These are phyloP conservation scores for Neurospora pannonica DNA, from an alignment of 495 filamentous ascomycete genomes.

Conservation along the genomic window DNA sequence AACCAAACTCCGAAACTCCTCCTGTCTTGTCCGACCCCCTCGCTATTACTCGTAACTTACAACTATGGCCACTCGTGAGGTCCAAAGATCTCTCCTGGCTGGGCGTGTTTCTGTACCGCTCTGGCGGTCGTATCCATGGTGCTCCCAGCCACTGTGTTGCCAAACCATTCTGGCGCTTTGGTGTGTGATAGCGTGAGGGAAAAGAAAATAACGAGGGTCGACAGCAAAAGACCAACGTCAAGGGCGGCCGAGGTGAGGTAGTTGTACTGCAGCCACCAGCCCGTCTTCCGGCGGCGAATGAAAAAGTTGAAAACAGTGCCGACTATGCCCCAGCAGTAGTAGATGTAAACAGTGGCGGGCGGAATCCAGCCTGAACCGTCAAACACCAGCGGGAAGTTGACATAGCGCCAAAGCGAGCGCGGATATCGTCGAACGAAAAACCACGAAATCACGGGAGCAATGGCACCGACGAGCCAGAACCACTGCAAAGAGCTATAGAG, in stretches of 20 bases:
- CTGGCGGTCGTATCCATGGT: conserved; percentile 27
- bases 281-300: conserved; percentile 50
- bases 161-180: conserved; percentile 55
- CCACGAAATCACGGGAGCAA: conserved; percentile 50
- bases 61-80: conserved; percentile 31
- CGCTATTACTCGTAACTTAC: not conserved
- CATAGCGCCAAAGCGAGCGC: conserved; percentile 44
- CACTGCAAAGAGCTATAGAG: conserved; percentile 55
- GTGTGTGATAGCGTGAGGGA: conserved; percentile 47
- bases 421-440: conserved; percentile 52
- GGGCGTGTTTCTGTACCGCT: conserved; percentile 26
- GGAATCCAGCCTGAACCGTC: conserved; percentile 54
- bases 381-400: conserved; percentile 59
- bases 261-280: conserved; percentile 75
- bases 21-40: not conserved
- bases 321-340: conserved; percentile 59
- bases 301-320: conserved; percentile 59
- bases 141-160: conserved; percentile 39
- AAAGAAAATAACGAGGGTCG: conserved; percentile 64
- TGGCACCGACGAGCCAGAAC: conserved; percentile 60
- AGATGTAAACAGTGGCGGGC: conserved; percentile 57
- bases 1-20: not conserved
- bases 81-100: conserved; percentile 36
- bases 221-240: conserved; percentile 56
- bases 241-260: conserved; percentile 66